A percentile compares a stretch with the other conserved stretches of the same genome.
Conservation (phyloP, 2,329 filamentous ascomycete genomes). For the Colletotrichum sp. region DNA sequence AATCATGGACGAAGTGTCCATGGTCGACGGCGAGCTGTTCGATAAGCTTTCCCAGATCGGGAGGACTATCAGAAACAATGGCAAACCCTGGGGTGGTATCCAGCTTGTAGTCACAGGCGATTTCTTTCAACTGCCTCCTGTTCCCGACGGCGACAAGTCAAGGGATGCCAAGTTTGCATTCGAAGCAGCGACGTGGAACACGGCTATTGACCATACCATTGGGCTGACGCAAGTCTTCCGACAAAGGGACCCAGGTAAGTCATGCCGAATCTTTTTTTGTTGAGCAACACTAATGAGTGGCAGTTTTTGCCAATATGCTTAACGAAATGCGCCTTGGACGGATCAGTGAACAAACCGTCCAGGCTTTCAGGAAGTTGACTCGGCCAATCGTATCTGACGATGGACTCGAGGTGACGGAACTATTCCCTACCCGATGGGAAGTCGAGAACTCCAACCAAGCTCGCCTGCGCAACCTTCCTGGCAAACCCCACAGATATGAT, state of each 20-base stretch:
- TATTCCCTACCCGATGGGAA: slow-evolving; percentile 90
- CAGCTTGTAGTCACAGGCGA: slow-evolving; percentile 96
- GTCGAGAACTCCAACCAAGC: slow-evolving; percentile 85
- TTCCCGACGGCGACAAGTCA: slow-evolving; percentile 75
- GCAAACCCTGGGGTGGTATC: slow-evolving; percentile 92
- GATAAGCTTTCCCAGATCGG: slow-evolving; percentile 94
- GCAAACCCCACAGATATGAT: slow-evolving; percentile 71
- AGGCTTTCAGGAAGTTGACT: slow-evolving; percentile 75
- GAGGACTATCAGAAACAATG: slow-evolving; percentile 85
- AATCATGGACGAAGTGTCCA: slow-evolving; percentile 94
- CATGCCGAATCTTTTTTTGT: background rate
- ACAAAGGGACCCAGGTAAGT: slow-evolving; percentile 78
- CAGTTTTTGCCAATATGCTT: slow-evolving; percentile 90
- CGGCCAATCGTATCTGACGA: slow-evolving; percentile 77
- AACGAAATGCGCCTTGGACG: slow-evolving; percentile 96
- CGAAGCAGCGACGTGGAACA: slow-evolving; percentile 89
- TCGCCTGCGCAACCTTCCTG: slow-evolving; percentile 75
- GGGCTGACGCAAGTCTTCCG: slow-evolving; percentile 95
- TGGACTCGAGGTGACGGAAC: slow-evolving; percentile 81
- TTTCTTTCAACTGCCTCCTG: slow-evolving; percentile 96
- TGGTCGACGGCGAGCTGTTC: slow-evolving; percentile 97
- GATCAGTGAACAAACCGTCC: slow-evolving; percentile 77
- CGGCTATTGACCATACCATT: slow-evolving; percentile 93
- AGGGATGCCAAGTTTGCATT: slow-evolving; percentile 86
- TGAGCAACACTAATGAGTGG: slow-evolving; percentile 8